These are phyloP conservation scores for Aspergillus ibericus DNA, from an alignment of 2,329 filamentous ascomycete species.

Conservation along the genomic window DNA sequence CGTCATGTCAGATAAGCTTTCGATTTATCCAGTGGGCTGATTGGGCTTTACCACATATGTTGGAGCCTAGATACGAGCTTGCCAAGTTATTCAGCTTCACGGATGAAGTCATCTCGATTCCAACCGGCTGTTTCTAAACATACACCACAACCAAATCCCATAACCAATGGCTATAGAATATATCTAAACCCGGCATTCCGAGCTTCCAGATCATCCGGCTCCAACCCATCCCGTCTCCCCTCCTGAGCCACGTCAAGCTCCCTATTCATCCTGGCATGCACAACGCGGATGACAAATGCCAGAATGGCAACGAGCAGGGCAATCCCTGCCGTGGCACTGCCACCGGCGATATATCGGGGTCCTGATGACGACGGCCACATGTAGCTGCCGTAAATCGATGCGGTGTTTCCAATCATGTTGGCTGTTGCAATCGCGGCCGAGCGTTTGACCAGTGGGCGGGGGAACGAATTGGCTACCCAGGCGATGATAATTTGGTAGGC, in stretches of 20 bases:
- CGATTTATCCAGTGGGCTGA: neutral
- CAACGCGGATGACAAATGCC: conserved; percentile 34
- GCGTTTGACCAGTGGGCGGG: conserved; percentile 47
- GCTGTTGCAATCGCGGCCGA: conserved; percentile 45
- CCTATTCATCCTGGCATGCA: conserved; percentile 38
- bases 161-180: conserved; percentile 16
- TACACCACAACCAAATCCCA: neutral
- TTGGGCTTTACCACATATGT: neutral
- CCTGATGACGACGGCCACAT: conserved; percentile 37
- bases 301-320: conserved; percentile 36
- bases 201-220: neutral
- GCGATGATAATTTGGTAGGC: conserved; percentile 47
- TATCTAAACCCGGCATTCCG: conserved; percentile 21
- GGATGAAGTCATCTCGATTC: neutral
- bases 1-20: neutral
- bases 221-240: conserved; percentile 5
- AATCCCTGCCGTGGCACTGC: conserved; percentile 37
- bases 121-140: no score
- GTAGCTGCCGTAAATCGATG: conserved; percentile 44
- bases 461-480: conserved; percentile 46
- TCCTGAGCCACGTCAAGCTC: conserved; percentile 27
- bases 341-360: conserved; percentile 41
- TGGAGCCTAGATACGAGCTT: neutral
- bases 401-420: conserved; percentile 44
- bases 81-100: no score